Conservation (phyloP, 768 basidiomycete genomes). For the Tulasnella sp. region DNA sequence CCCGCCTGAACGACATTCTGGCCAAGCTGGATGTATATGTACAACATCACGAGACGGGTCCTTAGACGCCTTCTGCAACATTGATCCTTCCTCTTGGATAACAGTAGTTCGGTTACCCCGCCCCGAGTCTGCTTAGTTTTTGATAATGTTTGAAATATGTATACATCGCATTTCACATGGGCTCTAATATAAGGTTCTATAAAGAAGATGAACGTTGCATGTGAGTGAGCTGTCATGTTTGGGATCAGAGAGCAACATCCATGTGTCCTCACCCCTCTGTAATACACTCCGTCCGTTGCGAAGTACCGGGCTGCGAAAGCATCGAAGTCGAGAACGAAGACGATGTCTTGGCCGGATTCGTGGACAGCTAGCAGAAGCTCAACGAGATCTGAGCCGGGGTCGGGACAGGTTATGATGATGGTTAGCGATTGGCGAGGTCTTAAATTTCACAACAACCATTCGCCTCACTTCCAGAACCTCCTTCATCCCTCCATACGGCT, state of each 20-base stretch:
- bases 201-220: background rate
- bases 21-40: background rate
- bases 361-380: background rate
- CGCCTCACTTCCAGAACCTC: background rate
- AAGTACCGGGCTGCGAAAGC: background rate
- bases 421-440: background rate
- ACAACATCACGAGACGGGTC: background rate
- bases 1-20: background rate
- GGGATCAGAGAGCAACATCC: background rate
- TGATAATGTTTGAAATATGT: background rate
- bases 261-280: background rate
- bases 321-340: background rate
- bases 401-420: background rate
- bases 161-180: background rate
- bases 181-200: background rate
- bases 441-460: background rate
- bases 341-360: background rate
- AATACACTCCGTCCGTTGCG: background rate
- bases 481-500: background rate
- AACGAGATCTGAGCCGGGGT: background rate
- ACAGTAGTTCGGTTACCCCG: background rate
- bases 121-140: background rate
- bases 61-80: background rate
- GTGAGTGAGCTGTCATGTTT: background rate
- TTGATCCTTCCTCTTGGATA: background rate